phyloP scores from a whole-genome alignment of 805 yeast species.

The Starmerella kuoi region DNA sequence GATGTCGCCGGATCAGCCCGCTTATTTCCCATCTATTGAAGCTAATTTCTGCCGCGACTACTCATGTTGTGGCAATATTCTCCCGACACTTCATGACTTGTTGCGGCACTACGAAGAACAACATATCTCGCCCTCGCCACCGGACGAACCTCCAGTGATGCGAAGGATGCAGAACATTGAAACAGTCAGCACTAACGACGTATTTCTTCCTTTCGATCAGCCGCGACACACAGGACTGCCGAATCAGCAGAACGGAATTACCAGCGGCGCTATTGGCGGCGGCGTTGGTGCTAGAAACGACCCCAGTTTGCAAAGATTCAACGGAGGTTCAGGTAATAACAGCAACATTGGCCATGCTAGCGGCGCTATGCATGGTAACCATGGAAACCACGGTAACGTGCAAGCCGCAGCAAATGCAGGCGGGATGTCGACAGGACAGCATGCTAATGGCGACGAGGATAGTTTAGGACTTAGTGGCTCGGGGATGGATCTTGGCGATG shows the following conservation, averaged over 20 bases:
- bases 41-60: constrained; percentile 95
- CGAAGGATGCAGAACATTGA: constrained; percentile 49
- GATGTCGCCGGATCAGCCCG: constrained; percentile 36
- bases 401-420: neutral
- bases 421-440: neutral
- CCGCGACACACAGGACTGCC: neutral
- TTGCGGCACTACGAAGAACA: constrained; percentile 93
- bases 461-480: no score
- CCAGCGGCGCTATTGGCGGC: neutral
- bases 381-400: neutral
- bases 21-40: constrained; percentile 83
- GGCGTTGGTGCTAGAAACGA: no score
- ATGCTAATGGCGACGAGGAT: no score
- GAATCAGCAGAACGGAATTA: neutral
- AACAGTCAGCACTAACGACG: constrained; percentile 87
- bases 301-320: neutral
- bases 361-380: no score
- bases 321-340: neutral
- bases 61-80: constrained; percentile 83
- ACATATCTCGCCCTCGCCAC: constrained; percentile 61
- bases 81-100: constrained; percentile 89
- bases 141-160: constrained; percentile 27
- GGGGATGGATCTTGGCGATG: neutral
- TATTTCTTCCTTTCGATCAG: constrained; percentile 41
- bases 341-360: neutral